Base-by-base conservation (phyloP, 371 early-diverging fungal species). In the Scutellospora calospora region DNA sequence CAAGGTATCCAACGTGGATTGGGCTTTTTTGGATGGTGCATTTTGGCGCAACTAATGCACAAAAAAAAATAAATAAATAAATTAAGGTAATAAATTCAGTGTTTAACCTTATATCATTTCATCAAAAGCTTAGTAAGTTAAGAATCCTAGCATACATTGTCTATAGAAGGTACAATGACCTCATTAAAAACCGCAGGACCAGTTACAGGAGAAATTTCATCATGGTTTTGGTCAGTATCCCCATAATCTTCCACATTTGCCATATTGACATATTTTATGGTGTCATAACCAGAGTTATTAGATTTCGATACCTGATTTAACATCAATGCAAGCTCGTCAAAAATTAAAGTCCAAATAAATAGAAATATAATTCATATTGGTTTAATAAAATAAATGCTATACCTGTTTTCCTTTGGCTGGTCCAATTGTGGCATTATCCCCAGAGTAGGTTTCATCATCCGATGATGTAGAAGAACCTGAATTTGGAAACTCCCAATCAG, bases 1-100 rank as follows among this genome's bases (percentile, higher is more conserved):
- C 35, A 93, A 80, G 14, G 86, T 84, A 54, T 91, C 91, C 16
- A 91, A 82, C 12, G 90, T 90, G 60, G 86, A 85, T 68, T 89
- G 87, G 38, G 89, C 90, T 38, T 87, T 88, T 49, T 87, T 86
- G 52, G 88, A 86, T 14, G 86, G 83, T 22, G 87, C 87, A 27
- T 87, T 88, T 27, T 87, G 83, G 83, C 91, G 85, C 5, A 86
- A 57, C 83, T 84, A 45, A 66, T 11, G 33, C 62, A 54, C 66
- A 45, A 41, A 45, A 45, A 2, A 38, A 45, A 11, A 45, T n/a
- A n/a, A n/a, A n/a, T n/a, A 45, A 45, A 45, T 12, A 45, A 45
- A n/a, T n/a, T n/a, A n/a, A n/a, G n/a, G n/a, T n/a, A n/a, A n/a
- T n/a, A n/a, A n/a, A n/a, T n/a, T n/a, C n/a, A n/a, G n/a, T n/a